These are phyloP conservation scores for Aspergillus sp. DNA, from an alignment of 2,329 filamentous ascomycete species.

Conservation along the genomic window DNA sequence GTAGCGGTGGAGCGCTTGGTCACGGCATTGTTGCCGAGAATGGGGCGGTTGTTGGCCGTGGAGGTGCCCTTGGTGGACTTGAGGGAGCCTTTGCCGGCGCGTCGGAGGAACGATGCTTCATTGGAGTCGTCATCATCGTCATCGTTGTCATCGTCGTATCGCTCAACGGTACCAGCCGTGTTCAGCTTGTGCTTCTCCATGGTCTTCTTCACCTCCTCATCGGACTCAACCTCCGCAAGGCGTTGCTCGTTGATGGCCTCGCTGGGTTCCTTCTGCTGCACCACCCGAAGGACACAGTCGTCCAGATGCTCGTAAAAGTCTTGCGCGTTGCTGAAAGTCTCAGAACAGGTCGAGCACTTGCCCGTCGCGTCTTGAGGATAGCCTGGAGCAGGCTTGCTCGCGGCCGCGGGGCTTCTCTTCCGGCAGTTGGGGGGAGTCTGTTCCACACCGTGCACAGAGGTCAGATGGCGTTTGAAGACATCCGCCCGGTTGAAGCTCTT, in stretches of 20 bases:
- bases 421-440: conserved; percentile 89
- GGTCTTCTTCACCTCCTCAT: conserved; percentile 56
- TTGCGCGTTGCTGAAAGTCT: conserved; percentile 80
- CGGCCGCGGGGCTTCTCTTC: conserved; percentile 59
- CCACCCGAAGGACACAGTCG: conserved; percentile 63
- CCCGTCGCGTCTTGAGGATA: conserved; percentile 76
- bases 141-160: conserved; percentile 49
- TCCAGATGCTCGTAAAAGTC: conserved; percentile 97
- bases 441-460: conserved; percentile 86
- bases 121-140: conserved; percentile 57
- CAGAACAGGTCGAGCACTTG: conserved; percentile 87
- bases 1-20: conserved; percentile 53
- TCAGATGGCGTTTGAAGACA: conserved; percentile 92
- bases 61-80: conserved; percentile 52
- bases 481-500: conserved; percentile 96
- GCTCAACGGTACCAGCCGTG: conserved; percentile 51
- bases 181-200: conserved; percentile 57
- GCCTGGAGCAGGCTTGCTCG: conserved; percentile 64
- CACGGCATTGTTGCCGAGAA: conserved; percentile 46
- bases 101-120: conserved; percentile 42
- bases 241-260: conserved; percentile 57
- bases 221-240: conserved; percentile 58
- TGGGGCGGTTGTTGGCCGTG: conserved; percentile 49
- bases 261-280: conserved; percentile 57
- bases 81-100: conserved; percentile 47